phyloP scores from a whole-genome alignment of 768 basidiomycete species.

The Porphyrellus cyaneotinctus region DNA sequence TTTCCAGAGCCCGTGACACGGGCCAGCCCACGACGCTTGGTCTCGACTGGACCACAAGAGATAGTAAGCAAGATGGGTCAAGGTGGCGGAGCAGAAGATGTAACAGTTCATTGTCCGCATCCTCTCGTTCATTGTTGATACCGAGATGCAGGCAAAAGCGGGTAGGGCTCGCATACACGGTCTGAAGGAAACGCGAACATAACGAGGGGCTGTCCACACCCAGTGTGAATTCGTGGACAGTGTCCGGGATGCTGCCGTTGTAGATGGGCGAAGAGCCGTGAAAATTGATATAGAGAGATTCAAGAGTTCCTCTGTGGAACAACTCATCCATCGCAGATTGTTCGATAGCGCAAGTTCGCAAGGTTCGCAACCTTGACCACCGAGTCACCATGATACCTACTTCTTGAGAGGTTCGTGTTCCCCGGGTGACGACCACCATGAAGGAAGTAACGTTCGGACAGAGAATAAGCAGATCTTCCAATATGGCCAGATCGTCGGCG shows the following conservation, averaged over 20 bases:
- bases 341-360: slow-evolving; percentile 11
- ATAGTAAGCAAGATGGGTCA: slow-evolving; percentile 3
- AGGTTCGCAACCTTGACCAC: slow-evolving; percentile 10
- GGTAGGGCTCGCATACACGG: slow-evolving; percentile 10
- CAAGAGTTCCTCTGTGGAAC: neutral
- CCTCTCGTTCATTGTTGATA: slow-evolving; percentile 1
- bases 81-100: slow-evolving; percentile 9
- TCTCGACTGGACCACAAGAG: slow-evolving; percentile 6
- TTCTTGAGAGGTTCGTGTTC: neutral
- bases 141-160: slow-evolving; percentile 6
- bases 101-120: slow-evolving; percentile 1
- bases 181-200: slow-evolving; percentile 10
- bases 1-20: neutral
- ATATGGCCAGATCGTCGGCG: slow-evolving; percentile 8
- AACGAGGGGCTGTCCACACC: neutral
- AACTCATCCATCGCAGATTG: slow-evolving; percentile 16
- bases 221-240: slow-evolving; percentile 14
- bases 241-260: slow-evolving; percentile 9
- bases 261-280: slow-evolving; percentile 6
- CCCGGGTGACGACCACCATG: neutral
- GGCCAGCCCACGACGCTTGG: neutral
- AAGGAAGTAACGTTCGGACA: slow-evolving; percentile 18
- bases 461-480: slow-evolving; percentile 12
- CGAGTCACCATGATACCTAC: neutral
- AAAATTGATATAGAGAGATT: slow-evolving; percentile 13